phyloP scores from a whole-genome alignment of 192 early-diverging fungal species.

The Gonapodya prolifera region DNA sequence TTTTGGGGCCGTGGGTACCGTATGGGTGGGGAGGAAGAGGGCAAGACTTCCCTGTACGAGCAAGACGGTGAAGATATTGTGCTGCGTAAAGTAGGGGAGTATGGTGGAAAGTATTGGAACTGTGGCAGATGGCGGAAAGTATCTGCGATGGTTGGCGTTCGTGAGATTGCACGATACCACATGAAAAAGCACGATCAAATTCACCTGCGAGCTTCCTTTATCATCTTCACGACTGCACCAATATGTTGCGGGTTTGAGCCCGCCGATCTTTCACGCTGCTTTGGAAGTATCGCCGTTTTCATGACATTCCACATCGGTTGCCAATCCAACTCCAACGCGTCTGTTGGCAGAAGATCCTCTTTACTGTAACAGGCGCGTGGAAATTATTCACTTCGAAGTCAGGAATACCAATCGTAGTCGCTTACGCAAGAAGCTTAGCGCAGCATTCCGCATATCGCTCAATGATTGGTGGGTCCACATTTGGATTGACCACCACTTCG shows the following conservation, averaged over 20 bases:
- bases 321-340: neutral
- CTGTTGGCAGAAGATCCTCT: neutral
- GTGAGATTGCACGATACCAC: too few species aligned
- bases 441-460: neutral
- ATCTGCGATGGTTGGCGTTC: neutral
- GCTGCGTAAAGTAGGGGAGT: neutral
- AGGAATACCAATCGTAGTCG: neutral
- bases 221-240: neutral
- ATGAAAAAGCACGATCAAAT: too few species aligned
- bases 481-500: neutral
- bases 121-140: neutral
- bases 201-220: neutral
- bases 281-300: neutral
- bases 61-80: neutral
- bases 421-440: neutral
- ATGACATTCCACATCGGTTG: neutral
- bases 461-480: neutral
- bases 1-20: neutral
- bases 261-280: neutral
- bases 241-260: neutral
- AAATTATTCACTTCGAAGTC: neutral
- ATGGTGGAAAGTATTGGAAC: neutral
- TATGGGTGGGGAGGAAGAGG: neutral
- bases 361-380: neutral
- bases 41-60: neutral